Evolutionary conservation across 2,329 filamentous ascomycete species (phyloP), one percentile per base, ranked within the genome.

Genomic region (Colletotrichum eleusines): DNA sequence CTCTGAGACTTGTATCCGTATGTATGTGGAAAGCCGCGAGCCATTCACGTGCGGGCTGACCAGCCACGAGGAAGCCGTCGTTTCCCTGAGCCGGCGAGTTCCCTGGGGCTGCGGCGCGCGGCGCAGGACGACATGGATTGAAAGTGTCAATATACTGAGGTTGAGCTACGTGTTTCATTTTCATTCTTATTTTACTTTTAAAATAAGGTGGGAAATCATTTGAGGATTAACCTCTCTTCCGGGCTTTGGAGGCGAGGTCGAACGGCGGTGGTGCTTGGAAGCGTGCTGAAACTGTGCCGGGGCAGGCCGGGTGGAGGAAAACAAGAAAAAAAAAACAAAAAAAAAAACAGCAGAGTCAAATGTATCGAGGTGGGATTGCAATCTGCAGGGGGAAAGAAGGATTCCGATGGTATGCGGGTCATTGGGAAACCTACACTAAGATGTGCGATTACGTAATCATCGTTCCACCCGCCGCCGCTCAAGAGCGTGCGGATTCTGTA

Each of bases 391-490:
- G 44, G 46, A 31, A n/a, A 14, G 5, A 35, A 20, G 31, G 51
- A 2, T 26, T 23, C 5, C 16, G 31, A 38, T 38, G 44, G 59
- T n/a, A 61, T 61, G 59, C 59, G n/a, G 59, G 59, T n/a, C 20
- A 42, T 20, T 61, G 59, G 59, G 26, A 26, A 61, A 23, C n/a
- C n/a, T n/a, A n/a, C n/a, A 20, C 1, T 28, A 28, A 35, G 44
- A 61, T 61, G 59, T 40, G 59, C 44, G 59, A 61, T 50, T 61
- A 38, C 23, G 59, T n/a, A 50, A 61, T 38, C 31, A 4, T 33
- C 57, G 57, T 59, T 26, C 57, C 28, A 31, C 40, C 11, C 35
- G 38, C 31, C 35, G 38, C 31, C 38, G 38, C 18, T 40, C 28
- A 44, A 28, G 44, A 44, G 55, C 40, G 40, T 20, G 57, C 42